Evolutionary conservation across 2,329 filamentous ascomycete genomes (phyloP).

Genomic region (Penicillium brevicompactum): DNA sequence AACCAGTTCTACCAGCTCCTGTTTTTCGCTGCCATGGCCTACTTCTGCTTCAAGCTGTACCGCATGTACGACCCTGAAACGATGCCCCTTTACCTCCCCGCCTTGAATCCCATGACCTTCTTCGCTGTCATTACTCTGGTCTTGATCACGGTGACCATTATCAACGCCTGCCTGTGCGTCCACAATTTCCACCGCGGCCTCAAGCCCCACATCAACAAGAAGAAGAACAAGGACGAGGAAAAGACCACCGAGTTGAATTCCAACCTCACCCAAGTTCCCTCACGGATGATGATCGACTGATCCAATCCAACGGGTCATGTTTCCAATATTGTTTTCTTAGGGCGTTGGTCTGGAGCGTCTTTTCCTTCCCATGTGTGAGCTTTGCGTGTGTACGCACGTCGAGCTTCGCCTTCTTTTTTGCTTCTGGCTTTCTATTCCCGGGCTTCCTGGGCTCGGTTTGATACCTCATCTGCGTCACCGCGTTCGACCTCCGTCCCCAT

Average conservation of each 20-base stretch:
- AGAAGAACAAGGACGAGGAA: constrained; percentile 53
- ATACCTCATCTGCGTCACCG: constrained; percentile 32
- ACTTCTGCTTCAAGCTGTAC: constrained; percentile 97
- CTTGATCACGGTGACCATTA: constrained; percentile 83
- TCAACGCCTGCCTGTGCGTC: constrained; percentile 84
- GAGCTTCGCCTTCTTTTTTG: constrained; percentile 30
- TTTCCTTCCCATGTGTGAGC: constrained; percentile 33
- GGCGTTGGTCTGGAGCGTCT: constrained; percentile 18
- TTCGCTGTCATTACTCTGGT: constrained; percentile 93
- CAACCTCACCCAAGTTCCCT: constrained; percentile 39
- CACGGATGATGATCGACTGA: constrained; percentile 51
- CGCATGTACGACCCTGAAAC: constrained; percentile 80
- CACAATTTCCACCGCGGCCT: constrained; percentile 87
- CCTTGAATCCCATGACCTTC: constrained; percentile 81
- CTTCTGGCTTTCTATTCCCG: constrained; percentile 21
- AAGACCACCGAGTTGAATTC: constrained; percentile 47
- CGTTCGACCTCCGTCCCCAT: constrained; percentile 12
- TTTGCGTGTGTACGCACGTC: constrained; percentile 39
- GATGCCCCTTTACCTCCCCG: constrained; percentile 68
- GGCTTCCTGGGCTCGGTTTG: constrained; percentile 24
- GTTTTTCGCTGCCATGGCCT: constrained; percentile 85
- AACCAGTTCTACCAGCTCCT: constrained; percentile 56
- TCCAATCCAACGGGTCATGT: constrained; percentile 3
- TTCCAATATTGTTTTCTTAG: constrained; percentile 12
- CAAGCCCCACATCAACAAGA: constrained; percentile 76